Percentiles rank a stretch among this genome's conserved stretches.
phyloP scores from a whole-genome alignment of 73 alveolate species.

The Stentor roeselii region DNA sequence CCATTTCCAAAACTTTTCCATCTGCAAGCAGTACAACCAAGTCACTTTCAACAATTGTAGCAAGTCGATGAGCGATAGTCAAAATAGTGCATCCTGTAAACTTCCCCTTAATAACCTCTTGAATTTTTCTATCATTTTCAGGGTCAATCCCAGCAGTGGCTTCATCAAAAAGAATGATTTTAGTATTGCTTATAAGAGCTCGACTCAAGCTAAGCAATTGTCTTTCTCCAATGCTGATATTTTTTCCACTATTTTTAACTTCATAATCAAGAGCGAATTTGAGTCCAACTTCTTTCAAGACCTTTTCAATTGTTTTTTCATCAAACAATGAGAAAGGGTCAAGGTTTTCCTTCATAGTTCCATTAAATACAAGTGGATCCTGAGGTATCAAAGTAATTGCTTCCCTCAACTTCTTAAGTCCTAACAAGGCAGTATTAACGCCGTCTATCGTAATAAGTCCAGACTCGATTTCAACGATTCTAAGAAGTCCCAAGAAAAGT shows the following conservation, averaged over 20 bases:
- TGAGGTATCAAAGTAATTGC: conserved; percentile 82
- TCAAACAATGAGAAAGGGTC: conserved; percentile 66
- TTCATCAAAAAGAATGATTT: conserved; percentile 85
- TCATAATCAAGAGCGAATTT: conserved; percentile 21
- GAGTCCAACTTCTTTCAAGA: conserved; percentile 51
- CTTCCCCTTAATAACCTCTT: conserved; percentile 44
- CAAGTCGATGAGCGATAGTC: conserved; percentile 90
- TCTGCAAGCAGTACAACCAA: conserved; percentile 60
- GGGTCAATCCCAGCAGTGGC: conserved; percentile 89
- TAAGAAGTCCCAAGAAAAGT: conserved; percentile 70
- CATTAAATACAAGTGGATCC: conserved; percentile 76
- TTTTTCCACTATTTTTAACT: conserved; percentile 33
- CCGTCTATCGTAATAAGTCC: conserved; percentile 70
- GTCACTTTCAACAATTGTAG: conserved; percentile 77
- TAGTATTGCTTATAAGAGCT: conserved; percentile 63
- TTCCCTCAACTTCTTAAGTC: conserved; percentile 69
- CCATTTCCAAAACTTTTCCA: conserved; percentile 74
- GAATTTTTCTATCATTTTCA: conserved; percentile 72
- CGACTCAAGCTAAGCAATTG: conserved; percentile 74
- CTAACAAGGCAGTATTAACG: conserved; percentile 55
- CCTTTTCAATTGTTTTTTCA: conserved; percentile 50
- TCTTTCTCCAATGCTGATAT: conserved; percentile 77
- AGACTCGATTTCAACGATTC: conserved; percentile 70
- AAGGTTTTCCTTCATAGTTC: conserved; percentile 68
- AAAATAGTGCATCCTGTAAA: conserved; percentile 75